Evolutionary conservation across 2,329 filamentous ascomycete species (phyloP), one percentile per base, ranked within the genome.

Genomic region (Didymella pinodella): DNA sequence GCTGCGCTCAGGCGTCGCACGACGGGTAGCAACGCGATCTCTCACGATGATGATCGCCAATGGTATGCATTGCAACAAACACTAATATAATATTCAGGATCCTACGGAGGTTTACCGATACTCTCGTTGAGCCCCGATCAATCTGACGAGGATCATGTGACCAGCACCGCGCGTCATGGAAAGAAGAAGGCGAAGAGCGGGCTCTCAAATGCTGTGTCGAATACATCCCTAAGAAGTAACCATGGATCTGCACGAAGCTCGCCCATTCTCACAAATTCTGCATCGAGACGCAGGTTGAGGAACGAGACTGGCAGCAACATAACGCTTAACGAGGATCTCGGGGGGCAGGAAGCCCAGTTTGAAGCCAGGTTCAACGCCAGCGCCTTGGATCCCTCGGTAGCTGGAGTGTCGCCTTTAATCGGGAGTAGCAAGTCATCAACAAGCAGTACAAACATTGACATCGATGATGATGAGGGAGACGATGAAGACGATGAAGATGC

Each of bases 51-150:
- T n/a, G 10, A 54, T 41, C 54, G 40, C 34, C 25, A 38, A 28
- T n/a, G n/a, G 20, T 12, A 25, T 20, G 22, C 22, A 7, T 22
- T 8, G n/a, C 16, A 40, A 43, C 10, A 25, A 20, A 52, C 51
- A 34, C 57, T 60, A 31, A 60, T 28, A 29, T 41, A n/a, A 18
- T 2, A n/a, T 28, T 12, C 44, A 71, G 84, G 84, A 22, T 87
- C 85, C 16, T 88, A 88, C 72, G 86, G 86, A 54, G 85, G 84
- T 4, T 80, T 85, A 22, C 85, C 84, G 5, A 67, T 83, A 41
- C 73, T 80, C 36, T 79, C 72, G 26, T 54, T 77, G 61, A 78
- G 75, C 58, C 73, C 73, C 49, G 69, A 69, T 48, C 69, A 74
- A 46, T 76, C 78, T 22, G 74, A 76, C 26, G 74, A 76, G 52